A percentile compares a stretch with the other conserved stretches of the same genome.
Conservation (phyloP, 306 rosid genomes). For the Nissolia schottii region DNA sequence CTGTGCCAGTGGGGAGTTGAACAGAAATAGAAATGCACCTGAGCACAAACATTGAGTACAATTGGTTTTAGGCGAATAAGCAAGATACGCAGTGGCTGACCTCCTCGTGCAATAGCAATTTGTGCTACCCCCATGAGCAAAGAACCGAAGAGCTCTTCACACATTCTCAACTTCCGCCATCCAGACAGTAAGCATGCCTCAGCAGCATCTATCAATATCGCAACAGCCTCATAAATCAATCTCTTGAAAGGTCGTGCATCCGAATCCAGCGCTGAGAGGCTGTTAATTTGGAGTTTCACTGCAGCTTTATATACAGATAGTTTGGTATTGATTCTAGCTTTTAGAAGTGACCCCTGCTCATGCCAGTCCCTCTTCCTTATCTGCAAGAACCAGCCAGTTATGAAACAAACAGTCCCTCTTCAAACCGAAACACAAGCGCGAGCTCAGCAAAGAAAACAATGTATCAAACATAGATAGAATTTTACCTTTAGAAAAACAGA, state of each 20-base stretch:
- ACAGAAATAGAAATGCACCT: conserved; percentile 46
- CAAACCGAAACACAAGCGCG: neutral
- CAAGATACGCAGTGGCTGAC: conserved; percentile 88
- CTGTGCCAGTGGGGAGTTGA: neutral
- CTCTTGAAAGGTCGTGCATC: conserved; percentile 78
- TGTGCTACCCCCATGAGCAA: conserved; percentile 79
- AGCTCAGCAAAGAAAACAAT: neutral
- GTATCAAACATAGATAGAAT: neutral
- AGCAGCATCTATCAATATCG: conserved; percentile 85
- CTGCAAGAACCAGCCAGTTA: conserved; percentile 43
- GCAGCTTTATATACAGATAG: conserved; percentile 76
- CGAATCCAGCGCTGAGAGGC: conserved; percentile 66
- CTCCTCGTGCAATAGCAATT: conserved; percentile 80
- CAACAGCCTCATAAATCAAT: conserved; percentile 84
- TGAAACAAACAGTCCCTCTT: conserved; percentile 21
- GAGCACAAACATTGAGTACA: conserved; percentile 82
- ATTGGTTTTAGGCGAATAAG: conserved; percentile 94
- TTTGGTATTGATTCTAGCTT: conserved; percentile 81
- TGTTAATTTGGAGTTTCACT: conserved; percentile 56
- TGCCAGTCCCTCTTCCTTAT: conserved; percentile 96
- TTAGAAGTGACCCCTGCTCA: conserved; percentile 80
- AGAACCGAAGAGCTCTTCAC: conserved; percentile 86
- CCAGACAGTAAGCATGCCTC: conserved; percentile 94
- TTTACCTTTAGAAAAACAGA: conserved; percentile 78
- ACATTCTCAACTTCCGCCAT: conserved; percentile 82